A percentile compares a stretch with the other conserved stretches of the same genome.
Conservation (phyloP, 805 yeast genomes). For the Wickerhamiella sorbophila region DNA sequence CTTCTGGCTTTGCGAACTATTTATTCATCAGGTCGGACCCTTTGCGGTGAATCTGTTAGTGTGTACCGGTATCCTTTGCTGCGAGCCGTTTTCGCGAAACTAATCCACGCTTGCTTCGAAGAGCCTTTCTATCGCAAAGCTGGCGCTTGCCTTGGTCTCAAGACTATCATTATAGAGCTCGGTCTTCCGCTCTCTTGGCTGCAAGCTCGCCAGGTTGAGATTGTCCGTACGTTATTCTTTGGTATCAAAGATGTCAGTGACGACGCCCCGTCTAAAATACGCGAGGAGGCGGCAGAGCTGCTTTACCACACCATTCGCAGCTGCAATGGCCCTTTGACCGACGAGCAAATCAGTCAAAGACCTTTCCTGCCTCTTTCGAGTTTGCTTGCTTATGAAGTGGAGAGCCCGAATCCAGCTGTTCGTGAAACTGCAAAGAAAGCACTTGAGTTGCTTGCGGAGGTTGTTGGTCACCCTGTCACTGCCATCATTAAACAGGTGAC, state of each 20-base stretch:
- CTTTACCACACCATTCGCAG: conserved; percentile 46
- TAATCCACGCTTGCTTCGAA: conserved; percentile 84
- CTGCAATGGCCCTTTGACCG: conserved; percentile 49
- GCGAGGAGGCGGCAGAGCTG: conserved; percentile 54
- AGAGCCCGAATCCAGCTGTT: conserved; percentile 73
- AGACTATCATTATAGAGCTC: conserved; percentile 54
- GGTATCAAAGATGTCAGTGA: conserved; percentile 80
- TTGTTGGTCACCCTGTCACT: conserved; percentile 54
- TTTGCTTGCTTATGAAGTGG: conserved; percentile 83
- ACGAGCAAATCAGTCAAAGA: conserved; percentile 50
- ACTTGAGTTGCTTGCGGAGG: conserved; percentile 49
- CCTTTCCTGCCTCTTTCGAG: conserved; percentile 72
- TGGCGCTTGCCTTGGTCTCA: conserved; percentile 79
- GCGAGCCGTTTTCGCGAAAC: conserved; percentile 60
- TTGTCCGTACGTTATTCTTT: conserved; percentile 74
- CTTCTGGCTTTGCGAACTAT: conserved; percentile 48
- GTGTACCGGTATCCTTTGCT: conserved; percentile 60
- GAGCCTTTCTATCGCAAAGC: conserved; percentile 73
- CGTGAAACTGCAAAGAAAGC: conserved; percentile 70
- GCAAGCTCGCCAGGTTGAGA: conserved; percentile 63
- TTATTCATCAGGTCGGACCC: conserved; percentile 41
- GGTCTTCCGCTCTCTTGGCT: conserved; percentile 61
- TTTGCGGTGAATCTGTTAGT: conserved; percentile 55
- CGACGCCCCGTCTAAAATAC: conserved; percentile 72
- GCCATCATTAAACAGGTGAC: conserved; percentile 73